Evolutionary conservation across 306 rosid genomes (phyloP).

Genomic region (Pueraria montana): DNA sequence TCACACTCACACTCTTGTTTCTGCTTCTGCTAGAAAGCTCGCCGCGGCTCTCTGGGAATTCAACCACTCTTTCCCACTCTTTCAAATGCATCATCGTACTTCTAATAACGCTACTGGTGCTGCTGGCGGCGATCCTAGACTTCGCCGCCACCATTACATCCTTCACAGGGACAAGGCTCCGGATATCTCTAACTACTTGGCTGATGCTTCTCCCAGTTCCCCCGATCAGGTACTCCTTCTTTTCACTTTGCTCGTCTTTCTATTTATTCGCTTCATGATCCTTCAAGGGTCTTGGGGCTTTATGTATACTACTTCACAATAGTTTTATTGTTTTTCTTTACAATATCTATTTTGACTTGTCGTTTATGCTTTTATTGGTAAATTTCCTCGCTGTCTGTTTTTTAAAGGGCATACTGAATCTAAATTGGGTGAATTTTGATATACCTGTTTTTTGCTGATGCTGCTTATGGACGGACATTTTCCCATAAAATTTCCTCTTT

Average conservation of each 20-base stretch:
- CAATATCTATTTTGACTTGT: slow-evolving; percentile 22
- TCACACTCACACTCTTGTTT: not conserved
- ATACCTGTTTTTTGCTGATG: not conserved
- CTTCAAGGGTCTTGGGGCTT: not conserved
- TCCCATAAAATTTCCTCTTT: not conserved
- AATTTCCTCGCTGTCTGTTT: not conserved
- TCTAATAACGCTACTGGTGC: not conserved
- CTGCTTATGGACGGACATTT: not conserved
- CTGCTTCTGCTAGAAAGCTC: slow-evolving; percentile 73
- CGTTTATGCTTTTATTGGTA: not conserved
- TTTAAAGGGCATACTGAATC: not conserved
- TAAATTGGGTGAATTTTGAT: not conserved
- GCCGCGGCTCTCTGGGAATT: slow-evolving; percentile 94
- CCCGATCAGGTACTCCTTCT: slow-evolving; percentile 72
- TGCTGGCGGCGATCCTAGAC: slow-evolving; percentile 54
- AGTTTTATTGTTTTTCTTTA: not conserved
- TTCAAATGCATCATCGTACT: slow-evolving; percentile 81
- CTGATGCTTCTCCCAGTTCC: slow-evolving; percentile 77
- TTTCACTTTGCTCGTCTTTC: not conserved
- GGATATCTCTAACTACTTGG: slow-evolving; percentile 66
- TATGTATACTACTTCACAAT: slow-evolving; percentile 20
- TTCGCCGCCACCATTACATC: slow-evolving; percentile 69
- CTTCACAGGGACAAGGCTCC: slow-evolving; percentile 70
- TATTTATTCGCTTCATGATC: not conserved
- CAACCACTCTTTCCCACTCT: slow-evolving; percentile 57